These are phyloP conservation scores for Ceratobasidium sp. DNA, from an alignment of 1,284 basidiomycete genomes.

Conservation along the genomic window DNA sequence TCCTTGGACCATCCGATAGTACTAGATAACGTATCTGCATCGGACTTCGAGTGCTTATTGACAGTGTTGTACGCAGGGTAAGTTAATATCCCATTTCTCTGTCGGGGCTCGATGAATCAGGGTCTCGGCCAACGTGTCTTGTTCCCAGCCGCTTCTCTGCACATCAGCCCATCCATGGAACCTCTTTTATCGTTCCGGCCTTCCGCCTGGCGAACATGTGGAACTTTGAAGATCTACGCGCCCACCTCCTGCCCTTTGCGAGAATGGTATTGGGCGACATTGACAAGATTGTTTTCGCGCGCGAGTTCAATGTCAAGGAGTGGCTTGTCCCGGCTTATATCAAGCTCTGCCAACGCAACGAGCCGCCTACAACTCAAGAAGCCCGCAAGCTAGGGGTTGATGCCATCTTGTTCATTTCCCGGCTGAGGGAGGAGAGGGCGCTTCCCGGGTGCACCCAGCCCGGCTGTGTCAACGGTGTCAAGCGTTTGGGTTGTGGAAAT, in stretches of 20 bases:
- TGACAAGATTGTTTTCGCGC: conserved; percentile 57
- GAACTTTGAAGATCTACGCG: conserved; percentile 26
- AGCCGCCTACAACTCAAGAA: conserved; percentile 56
- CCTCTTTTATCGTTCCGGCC: conserved; percentile 22
- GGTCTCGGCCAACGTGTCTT: too few species aligned
- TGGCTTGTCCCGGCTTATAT: conserved; percentile 59
- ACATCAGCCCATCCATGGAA: neutral
- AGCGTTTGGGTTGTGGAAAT: too few species aligned
- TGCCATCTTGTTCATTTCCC: conserved; percentile 3
- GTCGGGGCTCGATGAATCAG: neutral
- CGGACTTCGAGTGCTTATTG: neutral
- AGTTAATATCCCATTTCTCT: too few species aligned
- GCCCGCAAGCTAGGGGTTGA: conserved; percentile 55
- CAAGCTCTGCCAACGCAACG: conserved; percentile 55
- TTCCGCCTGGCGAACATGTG: conserved; percentile 18
- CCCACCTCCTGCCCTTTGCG: neutral
- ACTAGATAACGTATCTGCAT: neutral
- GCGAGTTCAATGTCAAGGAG: conserved; percentile 54
- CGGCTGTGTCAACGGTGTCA: too few species aligned
- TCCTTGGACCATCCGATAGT: conserved; percentile 10
- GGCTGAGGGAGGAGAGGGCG: too few species aligned
- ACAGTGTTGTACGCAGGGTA: conserved; percentile 9
- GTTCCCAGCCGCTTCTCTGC: neutral
- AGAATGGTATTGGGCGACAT: conserved; percentile 53
- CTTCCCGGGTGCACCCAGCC: too few species aligned